Conservation (phyloP, 23 red algal species). For the Gracilaria gracilis region DNA sequence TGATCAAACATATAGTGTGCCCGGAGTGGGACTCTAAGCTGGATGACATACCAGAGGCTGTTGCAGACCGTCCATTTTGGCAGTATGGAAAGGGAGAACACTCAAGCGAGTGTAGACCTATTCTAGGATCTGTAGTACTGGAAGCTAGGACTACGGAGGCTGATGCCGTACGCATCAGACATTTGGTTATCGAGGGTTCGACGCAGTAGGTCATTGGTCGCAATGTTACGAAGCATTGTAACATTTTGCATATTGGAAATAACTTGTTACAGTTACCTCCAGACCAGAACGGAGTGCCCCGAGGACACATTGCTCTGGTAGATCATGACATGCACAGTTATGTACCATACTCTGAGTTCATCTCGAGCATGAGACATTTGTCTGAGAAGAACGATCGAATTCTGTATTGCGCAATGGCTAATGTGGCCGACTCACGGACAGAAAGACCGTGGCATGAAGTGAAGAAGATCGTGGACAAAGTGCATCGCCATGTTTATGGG, state of each 20-base stretch:
- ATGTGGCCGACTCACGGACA: neutral
- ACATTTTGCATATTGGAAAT: conserved; percentile 9
- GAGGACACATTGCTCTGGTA: neutral
- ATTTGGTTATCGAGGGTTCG: conserved; percentile 20
- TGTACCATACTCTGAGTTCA: conserved; percentile 1
- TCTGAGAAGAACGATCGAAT: neutral
- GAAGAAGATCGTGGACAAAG: conserved; percentile 55
- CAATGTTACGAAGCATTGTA: neutral
- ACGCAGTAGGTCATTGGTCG: conserved; percentile 31
- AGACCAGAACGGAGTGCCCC: no score
- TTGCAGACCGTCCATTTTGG: conserved; percentile 33
- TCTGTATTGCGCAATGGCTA: neutral
- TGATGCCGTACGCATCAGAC: neutral
- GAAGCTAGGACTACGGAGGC: neutral
- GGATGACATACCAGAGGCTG: neutral
- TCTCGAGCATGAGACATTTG: neutral
- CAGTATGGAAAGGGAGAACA: conserved; percentile 57
- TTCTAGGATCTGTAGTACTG: conserved; percentile 13
- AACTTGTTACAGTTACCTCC: neutral
- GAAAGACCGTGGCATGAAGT: conserved; percentile 3
- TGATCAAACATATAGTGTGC: neutral
- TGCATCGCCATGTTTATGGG: no score
- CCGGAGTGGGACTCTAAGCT: conserved; percentile 22
- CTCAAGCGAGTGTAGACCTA: conserved; percentile 8
- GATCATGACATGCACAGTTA: conserved; percentile 51